phyloP scores from a whole-genome alignment of 306 rosid species.

The Amphicarpaea edgeworthii region DNA sequence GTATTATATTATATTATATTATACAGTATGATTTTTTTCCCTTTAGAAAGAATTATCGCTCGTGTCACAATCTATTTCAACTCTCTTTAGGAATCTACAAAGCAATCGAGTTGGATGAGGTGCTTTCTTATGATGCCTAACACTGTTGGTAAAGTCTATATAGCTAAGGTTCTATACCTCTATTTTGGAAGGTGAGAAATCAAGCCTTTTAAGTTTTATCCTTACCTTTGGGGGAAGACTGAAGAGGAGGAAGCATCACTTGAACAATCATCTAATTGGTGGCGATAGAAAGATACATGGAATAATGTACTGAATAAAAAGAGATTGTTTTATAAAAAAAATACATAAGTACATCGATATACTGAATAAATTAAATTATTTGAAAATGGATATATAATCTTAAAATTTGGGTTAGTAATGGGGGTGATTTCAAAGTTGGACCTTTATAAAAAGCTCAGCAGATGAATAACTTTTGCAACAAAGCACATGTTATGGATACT shows the following conservation, averaged over 20 bases:
- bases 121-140: background rate
- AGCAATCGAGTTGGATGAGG: background rate
- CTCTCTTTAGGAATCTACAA: too few species aligned
- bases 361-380: too few species aligned
- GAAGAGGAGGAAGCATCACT: background rate
- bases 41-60: constrained; percentile 7
- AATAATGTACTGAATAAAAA: too few species aligned
- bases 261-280: background rate
- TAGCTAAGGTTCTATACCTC: background rate
- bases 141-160: background rate
- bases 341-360: too few species aligned
- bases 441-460: background rate
- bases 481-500: constrained; percentile 52
- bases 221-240: background rate
- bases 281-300: too few species aligned
- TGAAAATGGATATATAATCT: too few species aligned
- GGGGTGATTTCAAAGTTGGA: constrained; percentile 25
- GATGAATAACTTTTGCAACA: constrained; percentile 18
- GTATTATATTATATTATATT: constrained; percentile 51
- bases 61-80: background rate
- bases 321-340: too few species aligned
- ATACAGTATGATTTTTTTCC: too few species aligned
- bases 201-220: background rate
- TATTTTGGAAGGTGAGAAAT: background rate
- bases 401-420: too few species aligned